Evolutionary conservation across 164 flowering plant genomes (phyloP).

Genomic region (Umbilicus rupestris): DNA sequence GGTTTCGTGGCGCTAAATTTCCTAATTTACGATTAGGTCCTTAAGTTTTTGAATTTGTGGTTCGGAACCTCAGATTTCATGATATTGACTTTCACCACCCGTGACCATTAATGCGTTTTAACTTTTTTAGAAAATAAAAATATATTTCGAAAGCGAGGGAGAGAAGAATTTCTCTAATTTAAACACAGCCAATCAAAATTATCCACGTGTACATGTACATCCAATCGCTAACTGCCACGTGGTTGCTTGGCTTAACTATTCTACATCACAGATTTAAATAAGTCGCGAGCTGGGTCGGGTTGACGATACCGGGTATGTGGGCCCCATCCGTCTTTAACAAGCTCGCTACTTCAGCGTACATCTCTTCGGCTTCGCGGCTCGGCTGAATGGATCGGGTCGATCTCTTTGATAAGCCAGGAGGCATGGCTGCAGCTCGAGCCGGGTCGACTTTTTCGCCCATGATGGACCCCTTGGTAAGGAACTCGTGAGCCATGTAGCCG

Average conservation of each 20-base stretch:
- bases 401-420: slow-evolving; percentile 9
- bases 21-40: no score
- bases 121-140: background rate
- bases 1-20: no score
- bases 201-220: background rate
- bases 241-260: background rate
- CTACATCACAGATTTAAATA: slow-evolving; percentile 53
- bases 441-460: slow-evolving; percentile 12
- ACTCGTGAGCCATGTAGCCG: slow-evolving; percentile 16
- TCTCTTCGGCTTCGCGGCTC: slow-evolving; percentile 6
- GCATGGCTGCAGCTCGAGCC: slow-evolving; percentile 13
- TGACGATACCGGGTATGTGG: slow-evolving; percentile 64
- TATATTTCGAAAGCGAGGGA: background rate
- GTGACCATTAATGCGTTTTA: no score
- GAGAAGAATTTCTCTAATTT: background rate
- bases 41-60: no score
- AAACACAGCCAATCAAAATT: background rate
- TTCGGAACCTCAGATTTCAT: no score
- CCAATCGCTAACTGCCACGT: slow-evolving; percentile 14
- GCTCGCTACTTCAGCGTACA: slow-evolving; percentile 57
- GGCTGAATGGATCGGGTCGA: slow-evolving; percentile 17
- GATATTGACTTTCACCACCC: no score
- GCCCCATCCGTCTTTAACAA: slow-evolving; percentile 58
- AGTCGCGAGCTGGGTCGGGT: slow-evolving; percentile 70
- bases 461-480: slow-evolving; percentile 10